Base-by-base conservation (phyloP, 2,329 filamentous ascomycete species). In the Colletotrichum zoysiae region DNA sequence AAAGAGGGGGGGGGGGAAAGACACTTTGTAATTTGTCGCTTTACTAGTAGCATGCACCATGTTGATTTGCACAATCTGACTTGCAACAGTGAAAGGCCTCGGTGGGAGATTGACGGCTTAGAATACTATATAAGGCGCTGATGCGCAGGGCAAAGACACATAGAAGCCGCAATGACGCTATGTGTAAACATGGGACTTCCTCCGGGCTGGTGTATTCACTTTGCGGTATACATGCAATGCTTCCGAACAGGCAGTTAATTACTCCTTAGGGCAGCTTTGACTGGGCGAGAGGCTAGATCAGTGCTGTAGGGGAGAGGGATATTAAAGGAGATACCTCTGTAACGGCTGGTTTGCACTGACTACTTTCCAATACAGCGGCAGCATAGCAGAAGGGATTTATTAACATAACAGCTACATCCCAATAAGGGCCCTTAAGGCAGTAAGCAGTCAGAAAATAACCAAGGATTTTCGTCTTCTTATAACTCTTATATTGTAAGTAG, bases 291-390 rank as follows among this genome's bases (percentile, higher is more conserved):
- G 18, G 26, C 48, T 35, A 38, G 38, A 35, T 35, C 9, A 35
- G 35, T 26, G 65, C 14, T 42, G 14, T 60, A 46, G 30, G 42
- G 50, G 20, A 62, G 23, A 30, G 5, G 35, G 11, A 67, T 46
- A 38, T 55, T n/a, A 35, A 56, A 55, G 40, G 57, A 51, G 42
- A 38, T 23, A 46, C 42, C 46, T 58, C 42, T 60, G 38, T 42
- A 40, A 12, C n/a, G 1, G 9, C 23, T 44, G 18, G 14, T 18
- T 23, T 20, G 58, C 58, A 44, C 58, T 38, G 61, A 35, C 23
- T 46, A 14, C 11, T 64, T 7, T 38, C 50, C 18, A 11, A 23
- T 65, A 4, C 4, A n/a, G 51, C n/a, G 57, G 40, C 51, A 40
- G 11, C 35, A 26, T 40, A 9, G 14, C 7, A 30, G 3, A 30